These are phyloP conservation scores for Solanum appendiculatum DNA, from an alignment of 257 asterid species.

Conservation along the genomic window DNA sequence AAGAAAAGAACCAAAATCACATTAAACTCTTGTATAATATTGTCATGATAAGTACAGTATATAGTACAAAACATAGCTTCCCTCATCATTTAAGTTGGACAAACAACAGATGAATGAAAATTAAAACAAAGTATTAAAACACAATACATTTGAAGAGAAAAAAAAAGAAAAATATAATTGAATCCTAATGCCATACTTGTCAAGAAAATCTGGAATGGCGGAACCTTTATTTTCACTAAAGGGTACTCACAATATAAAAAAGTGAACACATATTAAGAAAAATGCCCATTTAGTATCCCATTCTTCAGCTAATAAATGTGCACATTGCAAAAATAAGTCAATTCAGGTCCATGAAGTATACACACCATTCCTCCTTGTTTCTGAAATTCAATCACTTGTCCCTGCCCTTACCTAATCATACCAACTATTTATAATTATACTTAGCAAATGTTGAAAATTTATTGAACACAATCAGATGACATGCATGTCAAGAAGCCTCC, in stretches of 20 bases:
- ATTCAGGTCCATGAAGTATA: not conserved
- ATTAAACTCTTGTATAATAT: not conserved
- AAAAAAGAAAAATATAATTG: not conserved
- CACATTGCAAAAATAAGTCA: not conserved
- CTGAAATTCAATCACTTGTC: not conserved
- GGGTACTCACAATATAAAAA: no score
- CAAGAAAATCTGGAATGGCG: not conserved
- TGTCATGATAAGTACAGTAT: not conserved
- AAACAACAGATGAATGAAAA: not conserved
- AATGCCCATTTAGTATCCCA: not conserved
- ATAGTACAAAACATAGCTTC: not conserved
- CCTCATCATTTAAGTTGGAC: not conserved
- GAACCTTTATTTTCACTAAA: no score
- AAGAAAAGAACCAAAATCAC: not conserved
- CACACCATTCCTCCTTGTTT: not conserved
- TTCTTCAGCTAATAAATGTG: not conserved
- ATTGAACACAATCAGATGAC: not conserved
- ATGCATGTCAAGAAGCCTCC: not conserved
- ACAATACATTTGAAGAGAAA: not conserved
- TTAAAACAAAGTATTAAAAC: not conserved
- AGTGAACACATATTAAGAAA: not conserved
- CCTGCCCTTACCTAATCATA: not conserved
- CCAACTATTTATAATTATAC: not conserved
- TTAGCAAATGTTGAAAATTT: not conserved
- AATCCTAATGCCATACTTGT: not conserved